phyloP scores from a whole-genome alignment of 163 green algal genomes.

The Picocystis sp. region DNA sequence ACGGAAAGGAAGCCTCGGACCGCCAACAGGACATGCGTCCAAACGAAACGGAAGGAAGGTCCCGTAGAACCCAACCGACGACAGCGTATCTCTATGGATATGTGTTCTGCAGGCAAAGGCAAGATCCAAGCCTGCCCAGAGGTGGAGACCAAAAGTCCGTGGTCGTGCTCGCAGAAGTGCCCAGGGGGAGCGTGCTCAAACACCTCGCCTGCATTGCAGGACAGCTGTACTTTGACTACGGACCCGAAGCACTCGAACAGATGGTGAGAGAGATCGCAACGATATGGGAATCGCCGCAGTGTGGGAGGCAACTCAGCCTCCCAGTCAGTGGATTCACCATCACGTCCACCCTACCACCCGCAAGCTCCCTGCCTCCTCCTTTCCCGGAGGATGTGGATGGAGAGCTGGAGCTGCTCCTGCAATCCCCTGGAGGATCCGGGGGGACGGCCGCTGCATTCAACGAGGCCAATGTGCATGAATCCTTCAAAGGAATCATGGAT shows the following conservation, averaged over 20 bases:
- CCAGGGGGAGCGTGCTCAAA: constrained; percentile 24
- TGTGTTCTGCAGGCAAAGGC: constrained; percentile 67
- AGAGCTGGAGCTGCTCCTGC: too few relatives aligned
- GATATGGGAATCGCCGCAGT: constrained; percentile 8
- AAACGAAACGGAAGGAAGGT: too few relatives aligned
- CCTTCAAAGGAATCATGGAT: constrained; percentile 22
- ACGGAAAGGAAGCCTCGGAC: too few relatives aligned
- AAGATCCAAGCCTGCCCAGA: constrained; percentile 46
- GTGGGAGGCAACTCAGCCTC: constrained; percentile 21
- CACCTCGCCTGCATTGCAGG: constrained; percentile 33
- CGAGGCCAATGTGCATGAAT: too few relatives aligned
- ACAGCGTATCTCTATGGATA: constrained; percentile 26
- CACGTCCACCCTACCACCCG: constrained; percentile 17
- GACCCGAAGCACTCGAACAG: constrained; percentile 25
- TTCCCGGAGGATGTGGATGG: not conserved
- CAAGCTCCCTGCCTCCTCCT: constrained; percentile 11
- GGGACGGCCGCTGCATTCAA: too few relatives aligned
- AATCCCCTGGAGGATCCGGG: too few relatives aligned
- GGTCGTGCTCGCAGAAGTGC: constrained; percentile 21
- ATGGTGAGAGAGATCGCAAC: constrained; percentile 7
- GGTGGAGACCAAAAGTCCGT: constrained; percentile 54
- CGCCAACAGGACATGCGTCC: too few relatives aligned
- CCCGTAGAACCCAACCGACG: too few relatives aligned
- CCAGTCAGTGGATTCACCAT: constrained; percentile 16
- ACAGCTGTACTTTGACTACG: constrained; percentile 37